Percentiles rank a stretch among this genome's conserved stretches.
Evolutionary conservation across 371 early-diverging fungal species (phyloP).

Genomic region (Apophysomyces variabilis): DNA sequence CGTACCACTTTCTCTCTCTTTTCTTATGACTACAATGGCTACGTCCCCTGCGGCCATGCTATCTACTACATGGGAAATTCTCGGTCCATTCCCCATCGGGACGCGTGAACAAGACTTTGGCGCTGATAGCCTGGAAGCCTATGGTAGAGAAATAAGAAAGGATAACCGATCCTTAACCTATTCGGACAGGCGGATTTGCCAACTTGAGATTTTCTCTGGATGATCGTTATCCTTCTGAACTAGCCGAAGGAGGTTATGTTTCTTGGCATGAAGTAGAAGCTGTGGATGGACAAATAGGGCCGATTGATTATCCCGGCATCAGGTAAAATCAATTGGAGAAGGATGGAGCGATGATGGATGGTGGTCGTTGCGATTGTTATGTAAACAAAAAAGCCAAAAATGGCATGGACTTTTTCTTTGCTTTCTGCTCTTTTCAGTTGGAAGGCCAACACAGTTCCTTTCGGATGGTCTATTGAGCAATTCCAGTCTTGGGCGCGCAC

Average conservation of each 20-base stretch:
- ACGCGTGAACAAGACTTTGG: conserved; percentile 70
- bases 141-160: conserved; percentile 42
- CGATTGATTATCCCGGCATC: conserved; percentile 42
- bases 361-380: too few species aligned
- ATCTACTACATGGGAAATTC: conserved; percentile 37
- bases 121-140: conserved; percentile 70
- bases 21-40: background rate
- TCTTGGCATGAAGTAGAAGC: conserved; percentile 52
- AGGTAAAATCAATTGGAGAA: conserved; percentile 17
- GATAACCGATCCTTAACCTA: background rate
- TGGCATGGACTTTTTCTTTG: background rate
- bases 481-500: conserved; percentile 58
- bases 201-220: conserved; percentile 45
- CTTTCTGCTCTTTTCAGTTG: conserved; percentile 35
- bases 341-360: too few species aligned
- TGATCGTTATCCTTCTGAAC: conserved; percentile 65
- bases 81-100: conserved; percentile 73
- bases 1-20: background rate
- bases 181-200: conserved; percentile 60
- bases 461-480: conserved; percentile 64
- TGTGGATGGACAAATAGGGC: conserved; percentile 55
- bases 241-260: conserved; percentile 62
- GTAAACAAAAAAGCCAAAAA: background rate
- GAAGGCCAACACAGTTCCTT: conserved; percentile 58
- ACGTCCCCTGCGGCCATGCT: background rate